phyloP scores from a whole-genome alignment of 805 yeast genomes.

The Myxozyma vanderwaltii region DNA sequence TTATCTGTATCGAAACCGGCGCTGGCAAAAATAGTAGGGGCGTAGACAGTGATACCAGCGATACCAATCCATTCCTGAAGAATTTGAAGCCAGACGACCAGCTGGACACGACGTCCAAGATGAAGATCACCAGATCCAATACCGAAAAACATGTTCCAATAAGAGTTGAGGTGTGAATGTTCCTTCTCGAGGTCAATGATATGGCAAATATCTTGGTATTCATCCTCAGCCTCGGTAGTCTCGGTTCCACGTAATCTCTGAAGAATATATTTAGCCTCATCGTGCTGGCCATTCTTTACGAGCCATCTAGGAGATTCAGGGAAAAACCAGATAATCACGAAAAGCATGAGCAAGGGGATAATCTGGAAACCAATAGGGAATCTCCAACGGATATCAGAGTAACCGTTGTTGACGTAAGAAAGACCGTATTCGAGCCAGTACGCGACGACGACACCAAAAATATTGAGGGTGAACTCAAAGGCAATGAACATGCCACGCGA shows the following conservation, averaged over 20 bases:
- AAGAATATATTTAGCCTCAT: constrained; percentile 52
- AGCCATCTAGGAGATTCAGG: constrained; percentile 86
- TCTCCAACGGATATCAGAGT: constrained; percentile 56
- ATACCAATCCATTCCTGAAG: constrained; percentile 51
- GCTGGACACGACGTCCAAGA: constrained; percentile 48
- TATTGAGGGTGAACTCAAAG: constrained; percentile 62
- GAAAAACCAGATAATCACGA: constrained; percentile 54
- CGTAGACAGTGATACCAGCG: constrained; percentile 47
- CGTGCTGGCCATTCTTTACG: constrained; percentile 67
- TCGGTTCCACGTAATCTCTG: constrained; percentile 25
- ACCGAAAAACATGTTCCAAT: constrained; percentile 52
- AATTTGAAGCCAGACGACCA: constrained; percentile 45
- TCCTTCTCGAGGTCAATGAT: constrained; percentile 33
- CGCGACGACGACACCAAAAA: constrained; percentile 68
- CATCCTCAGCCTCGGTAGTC: constrained; percentile 23
- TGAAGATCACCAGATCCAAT: constrained; percentile 48
- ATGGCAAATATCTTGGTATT: constrained; percentile 23
- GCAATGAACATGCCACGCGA: constrained; percentile 46
- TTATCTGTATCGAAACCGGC: constrained; percentile 45
- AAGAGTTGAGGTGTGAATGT: constrained; percentile 42
- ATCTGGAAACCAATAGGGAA: constrained; percentile 71
- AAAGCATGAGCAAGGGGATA: constrained; percentile 60
- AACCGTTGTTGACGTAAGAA: constrained; percentile 47
- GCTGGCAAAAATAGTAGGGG: constrained; percentile 47
- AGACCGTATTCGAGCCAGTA: constrained; percentile 65